A percentile compares a stretch with the other conserved stretches of the same genome.
Evolutionary conservation across 2,329 filamentous ascomycete species (phyloP).

Genomic region (Sporothrix globosa): DNA sequence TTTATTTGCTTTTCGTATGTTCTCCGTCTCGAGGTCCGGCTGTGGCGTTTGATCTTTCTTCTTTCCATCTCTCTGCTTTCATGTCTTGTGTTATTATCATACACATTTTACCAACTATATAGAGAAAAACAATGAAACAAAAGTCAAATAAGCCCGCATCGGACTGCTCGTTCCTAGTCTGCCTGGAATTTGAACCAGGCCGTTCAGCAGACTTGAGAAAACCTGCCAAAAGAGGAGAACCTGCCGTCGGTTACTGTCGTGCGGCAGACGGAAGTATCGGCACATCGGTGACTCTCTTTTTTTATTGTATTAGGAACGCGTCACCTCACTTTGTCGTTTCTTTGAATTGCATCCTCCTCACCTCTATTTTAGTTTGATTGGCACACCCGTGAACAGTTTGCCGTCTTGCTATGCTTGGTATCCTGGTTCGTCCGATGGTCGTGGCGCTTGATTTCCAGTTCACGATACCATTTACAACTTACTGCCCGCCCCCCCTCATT

Average conservation of each 20-base stretch:
- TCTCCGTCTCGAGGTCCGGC: constrained; percentile 21
- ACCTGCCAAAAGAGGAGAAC: not conserved
- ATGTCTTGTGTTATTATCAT: constrained; percentile 5
- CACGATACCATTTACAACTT: not conserved
- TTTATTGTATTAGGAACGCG: not conserved
- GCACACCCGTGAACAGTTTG: not conserved
- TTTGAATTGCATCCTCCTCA: not conserved
- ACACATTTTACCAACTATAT: not conserved
- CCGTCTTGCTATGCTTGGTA: not conserved
- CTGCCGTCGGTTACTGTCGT: not conserved
- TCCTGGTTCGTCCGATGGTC: not conserved
- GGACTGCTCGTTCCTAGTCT: not conserved
- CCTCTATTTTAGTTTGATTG: not conserved
- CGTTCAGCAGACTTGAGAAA: not conserved
- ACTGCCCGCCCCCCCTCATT: not conserved
- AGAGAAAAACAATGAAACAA: constrained; percentile 9
- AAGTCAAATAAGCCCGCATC: not conserved
- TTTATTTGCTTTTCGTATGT: not conserved
- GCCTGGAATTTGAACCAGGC: not conserved
- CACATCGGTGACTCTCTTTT: not conserved
- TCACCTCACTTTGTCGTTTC: too few species aligned
- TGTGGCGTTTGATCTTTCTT: constrained; percentile 28
- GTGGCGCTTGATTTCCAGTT: not conserved
- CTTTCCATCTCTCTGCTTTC: constrained; percentile 13
- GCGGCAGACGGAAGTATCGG: not conserved